These are phyloP conservation scores for Cytospora mali DNA, from an alignment of 2,329 filamentous ascomycete genomes.

Conservation along the genomic window DNA sequence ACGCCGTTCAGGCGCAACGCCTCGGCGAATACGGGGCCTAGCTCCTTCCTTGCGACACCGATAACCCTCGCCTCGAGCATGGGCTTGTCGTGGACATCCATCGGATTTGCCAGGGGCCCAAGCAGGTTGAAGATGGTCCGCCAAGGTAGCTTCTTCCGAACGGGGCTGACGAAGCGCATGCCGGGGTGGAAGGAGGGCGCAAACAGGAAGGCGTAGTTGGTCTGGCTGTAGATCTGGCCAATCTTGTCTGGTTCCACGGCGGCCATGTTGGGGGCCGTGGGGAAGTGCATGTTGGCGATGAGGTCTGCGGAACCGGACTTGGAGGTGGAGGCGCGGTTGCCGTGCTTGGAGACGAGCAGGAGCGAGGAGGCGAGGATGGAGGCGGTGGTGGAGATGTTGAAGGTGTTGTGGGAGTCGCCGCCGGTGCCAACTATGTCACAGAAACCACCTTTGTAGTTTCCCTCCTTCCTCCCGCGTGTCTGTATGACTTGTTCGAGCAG, in stretches of 20 bases:
- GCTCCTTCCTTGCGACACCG: constrained; percentile 85
- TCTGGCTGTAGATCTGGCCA: constrained; percentile 70
- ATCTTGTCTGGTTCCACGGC: constrained; percentile 75
- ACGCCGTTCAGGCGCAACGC: constrained; percentile 76
- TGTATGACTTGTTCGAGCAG: constrained; percentile 64
- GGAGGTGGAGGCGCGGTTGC: constrained; percentile 92
- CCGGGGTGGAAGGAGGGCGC: constrained; percentile 95
- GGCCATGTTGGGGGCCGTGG: constrained; percentile 71
- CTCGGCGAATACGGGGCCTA: constrained; percentile 87
- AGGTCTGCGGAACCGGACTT: constrained; percentile 95
- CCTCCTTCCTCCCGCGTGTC: constrained; percentile 64
- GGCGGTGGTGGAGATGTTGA: constrained; percentile 95
- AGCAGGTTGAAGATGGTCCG: constrained; percentile 98
- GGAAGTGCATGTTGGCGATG: constrained; percentile 69
- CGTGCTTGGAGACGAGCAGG: constrained; percentile 89
- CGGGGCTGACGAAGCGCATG: constrained; percentile 84
- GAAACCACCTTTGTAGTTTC: constrained; percentile 78
- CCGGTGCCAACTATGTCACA: constrained; percentile 97
- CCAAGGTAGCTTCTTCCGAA: constrained; percentile 87
- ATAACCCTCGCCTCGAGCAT: constrained; percentile 86
- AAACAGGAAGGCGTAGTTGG: constrained; percentile 94
- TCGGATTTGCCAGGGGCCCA: constrained; percentile 87
- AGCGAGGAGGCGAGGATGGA: constrained; percentile 88
- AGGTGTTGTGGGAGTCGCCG: constrained; percentile 94
- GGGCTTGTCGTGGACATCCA: constrained; percentile 59